Percentiles rank a stretch among this genome's conserved stretches.
Conservation (phyloP, 2,329 filamentous ascomycete species). For the Aureobasidium uvarum region DNA sequence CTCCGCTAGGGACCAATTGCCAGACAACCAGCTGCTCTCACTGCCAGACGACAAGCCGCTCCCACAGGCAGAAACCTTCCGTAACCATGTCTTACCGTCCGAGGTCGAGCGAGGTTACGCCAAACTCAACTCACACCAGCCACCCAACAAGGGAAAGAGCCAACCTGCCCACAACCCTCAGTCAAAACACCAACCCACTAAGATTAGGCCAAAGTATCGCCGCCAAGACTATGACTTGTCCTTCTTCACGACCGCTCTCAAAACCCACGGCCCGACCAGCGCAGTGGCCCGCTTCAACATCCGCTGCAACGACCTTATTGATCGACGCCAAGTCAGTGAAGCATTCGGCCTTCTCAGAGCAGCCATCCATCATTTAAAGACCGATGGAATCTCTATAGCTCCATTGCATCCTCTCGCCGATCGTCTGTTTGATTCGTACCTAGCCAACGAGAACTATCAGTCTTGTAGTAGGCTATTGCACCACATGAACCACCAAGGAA, state of each 20-base stretch:
- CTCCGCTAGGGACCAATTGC: neutral
- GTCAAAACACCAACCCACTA: neutral
- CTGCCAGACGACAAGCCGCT: neutral
- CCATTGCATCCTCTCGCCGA: neutral
- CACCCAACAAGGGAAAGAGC: neutral
- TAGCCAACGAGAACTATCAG: neutral
- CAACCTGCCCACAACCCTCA: neutral
- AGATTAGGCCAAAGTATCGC: neutral
- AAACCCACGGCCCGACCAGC: neutral
- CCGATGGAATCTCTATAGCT: too few relatives aligned
- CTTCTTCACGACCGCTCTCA: neutral
- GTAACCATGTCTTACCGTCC: conserved; percentile 2
- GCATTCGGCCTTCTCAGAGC: neutral
- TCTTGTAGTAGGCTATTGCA: neutral
- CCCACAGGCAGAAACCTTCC: conserved; percentile 14
- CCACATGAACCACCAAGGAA: neutral
- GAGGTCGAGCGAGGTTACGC: conserved; percentile 24
- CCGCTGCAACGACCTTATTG: neutral
- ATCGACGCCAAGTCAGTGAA: neutral
- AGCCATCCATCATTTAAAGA: neutral
- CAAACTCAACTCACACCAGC: conserved; percentile 10
- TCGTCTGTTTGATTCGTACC: neutral
- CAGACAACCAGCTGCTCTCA: neutral
- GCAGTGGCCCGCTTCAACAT: neutral
- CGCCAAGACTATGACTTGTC: too few relatives aligned